Base-by-base conservation (phyloP, 768 basidiomycete genomes). In the Trametes cinnabarina region DNA sequence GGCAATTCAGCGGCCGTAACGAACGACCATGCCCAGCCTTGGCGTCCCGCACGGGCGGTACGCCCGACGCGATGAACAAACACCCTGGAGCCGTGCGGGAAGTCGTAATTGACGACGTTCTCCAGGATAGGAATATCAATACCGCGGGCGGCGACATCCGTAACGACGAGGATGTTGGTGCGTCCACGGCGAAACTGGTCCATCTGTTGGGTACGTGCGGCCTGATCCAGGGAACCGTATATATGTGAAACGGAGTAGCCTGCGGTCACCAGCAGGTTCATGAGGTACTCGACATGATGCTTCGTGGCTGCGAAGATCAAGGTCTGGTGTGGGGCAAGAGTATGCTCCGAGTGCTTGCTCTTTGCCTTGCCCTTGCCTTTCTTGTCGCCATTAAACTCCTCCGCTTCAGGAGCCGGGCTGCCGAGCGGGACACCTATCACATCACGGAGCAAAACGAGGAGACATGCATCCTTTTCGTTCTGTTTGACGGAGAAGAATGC, bases 101-200 rank as follows among this genome's bases (percentile, higher is more conserved):
- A 98, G 66, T 99, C 97, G 71, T 95, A 99, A 72, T 99, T 99
- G 71, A 99, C 79, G 32, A 99, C 97, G 68, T 98, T 92, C 69
- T 95, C 93, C 60, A 99, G 81, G 39, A 98, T 81, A 4, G 97
- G 97, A 32, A 99, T 95, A 74, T 99, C 97, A 65, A 99, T 93
- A 66, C 97, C 97, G 63, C 97, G 89, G 14, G 97, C 97, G 19
- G 97, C 97, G 39, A 99, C 94, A 67, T 99, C 97, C 0, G 97
- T 99, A 41, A 98, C 97, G 34, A 98, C 94, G 23, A 99, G 78
- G 46, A 99, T 80, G 62, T 79, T 89, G 0, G 94, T 91, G 28
- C 77, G 69, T 1, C 91, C 90, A 12, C 83, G 79, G 22, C 94
- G 85, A 74, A 99, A 99, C 58, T 84, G 83, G 58, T 90, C 87